A percentile compares a stretch with the other conserved stretches of the same genome.
Evolutionary conservation across 1,284 basidiomycete genomes (phyloP).

Genomic region (Mycena sp.): DNA sequence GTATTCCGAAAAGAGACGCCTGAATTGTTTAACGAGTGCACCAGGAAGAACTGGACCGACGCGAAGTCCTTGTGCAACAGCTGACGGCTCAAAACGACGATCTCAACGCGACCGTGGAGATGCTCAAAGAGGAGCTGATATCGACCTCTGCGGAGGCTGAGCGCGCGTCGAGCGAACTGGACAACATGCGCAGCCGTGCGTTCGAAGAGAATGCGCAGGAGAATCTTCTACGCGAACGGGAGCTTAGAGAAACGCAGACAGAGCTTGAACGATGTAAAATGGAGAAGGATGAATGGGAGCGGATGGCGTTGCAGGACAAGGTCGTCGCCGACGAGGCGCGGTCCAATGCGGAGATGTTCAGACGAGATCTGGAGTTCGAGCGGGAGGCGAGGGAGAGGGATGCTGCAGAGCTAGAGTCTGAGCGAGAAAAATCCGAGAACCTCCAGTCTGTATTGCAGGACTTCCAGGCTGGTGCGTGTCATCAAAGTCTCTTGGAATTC

Average conservation of each 20-base stretch:
- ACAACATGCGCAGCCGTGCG: conserved; percentile 68
- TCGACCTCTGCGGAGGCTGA: conserved; percentile 79
- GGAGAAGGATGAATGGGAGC: conserved; percentile 91
- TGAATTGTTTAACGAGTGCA: conserved; percentile 27
- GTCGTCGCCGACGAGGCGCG: conserved; percentile 75
- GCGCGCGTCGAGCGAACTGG: conserved; percentile 74
- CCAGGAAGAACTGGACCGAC: conserved; percentile 95
- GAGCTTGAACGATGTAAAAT: conserved; percentile 87
- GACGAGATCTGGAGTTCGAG: conserved; percentile 76
- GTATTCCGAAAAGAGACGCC: conserved; percentile 15
- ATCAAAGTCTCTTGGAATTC: not conserved
- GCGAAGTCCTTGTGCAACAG: conserved; percentile 83
- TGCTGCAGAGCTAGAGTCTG: conserved; percentile 67
- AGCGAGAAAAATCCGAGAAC: conserved; percentile 83
- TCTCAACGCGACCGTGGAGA: conserved; percentile 72
- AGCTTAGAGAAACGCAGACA: conserved; percentile 80
- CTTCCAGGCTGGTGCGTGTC: conserved; percentile 86
- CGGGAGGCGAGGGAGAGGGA: conserved; percentile 63
- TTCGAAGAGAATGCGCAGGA: conserved; percentile 76
- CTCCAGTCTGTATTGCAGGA: conserved; percentile 94
- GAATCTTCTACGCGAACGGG: conserved; percentile 77
- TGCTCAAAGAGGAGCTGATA: conserved; percentile 82
- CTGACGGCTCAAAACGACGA: conserved; percentile 82
- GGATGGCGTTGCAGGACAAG: conserved; percentile 78
- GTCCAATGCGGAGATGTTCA: conserved; percentile 63